Evolutionary conservation across 257 asterid species (phyloP), one percentile per base, ranked within the genome.

Genomic region (Nicotiana paniculata): DNA sequence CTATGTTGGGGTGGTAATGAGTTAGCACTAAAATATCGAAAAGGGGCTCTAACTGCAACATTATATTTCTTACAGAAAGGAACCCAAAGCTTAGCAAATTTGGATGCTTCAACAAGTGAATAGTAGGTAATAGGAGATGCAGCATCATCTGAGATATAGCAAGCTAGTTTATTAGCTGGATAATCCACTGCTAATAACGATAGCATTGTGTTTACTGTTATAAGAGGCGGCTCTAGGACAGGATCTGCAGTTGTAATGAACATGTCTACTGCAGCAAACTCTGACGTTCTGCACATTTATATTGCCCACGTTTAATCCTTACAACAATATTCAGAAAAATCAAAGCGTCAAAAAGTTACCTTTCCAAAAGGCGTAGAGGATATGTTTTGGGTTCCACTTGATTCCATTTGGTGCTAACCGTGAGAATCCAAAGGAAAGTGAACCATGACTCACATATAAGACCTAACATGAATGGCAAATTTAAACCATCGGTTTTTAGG

Each of bases 211-310:
- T 88, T 88, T 10, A 86, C 81, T 0, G 87, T 88, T 15, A 88
- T 35, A 0, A 88, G 83, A 1, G 90, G 88, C 16, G 89, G 89
- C 54, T 88, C 90, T 35, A 88, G 17, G 1, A 48, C 69, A 0
- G 90, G 82, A 51, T 88, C 90, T 13, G 89, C 89, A 4, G 86
- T 85, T 17, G 90, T 85, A 17, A 88, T 87, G 37, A 88, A 88
- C 83, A 88, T 85, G 62, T 88, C 90, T 84, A 88, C 81, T 0
- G 81, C 18, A 0, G 90, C 89, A 77, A 88, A 79, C 81, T 85
- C 86, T 3, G 3, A 12, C 17, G n/a, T 46, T 85, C 85, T 79
- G 77, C 2, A 4, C 1, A 70, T 6, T 17, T 16, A 28, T 51
- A 48, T 9, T 8, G 15, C 8, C 15, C 28, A 24, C 32, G 3